Base-by-base conservation (phyloP, 2,329 filamentous ascomycete species). In the Neoscytalidium dimidiatum region DNA sequence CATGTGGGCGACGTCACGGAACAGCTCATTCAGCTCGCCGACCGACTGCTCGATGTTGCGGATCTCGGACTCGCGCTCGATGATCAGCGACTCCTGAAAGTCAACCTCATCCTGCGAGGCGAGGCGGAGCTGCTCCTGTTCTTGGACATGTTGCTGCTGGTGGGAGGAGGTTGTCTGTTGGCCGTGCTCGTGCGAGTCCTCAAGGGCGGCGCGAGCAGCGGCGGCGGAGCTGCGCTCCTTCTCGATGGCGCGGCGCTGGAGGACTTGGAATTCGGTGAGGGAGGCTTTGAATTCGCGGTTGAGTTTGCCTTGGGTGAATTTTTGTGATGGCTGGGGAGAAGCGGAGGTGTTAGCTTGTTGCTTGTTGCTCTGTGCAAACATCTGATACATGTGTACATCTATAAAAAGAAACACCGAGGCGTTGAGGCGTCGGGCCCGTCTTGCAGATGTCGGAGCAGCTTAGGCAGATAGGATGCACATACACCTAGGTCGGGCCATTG, bases 21-120 rank as follows among this genome's bases (percentile, higher is more conserved):
- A 99, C 48, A 99, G 85, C 74, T 98, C 95, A 73, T 99, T 99
- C 68, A 99, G 82, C 73, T 99, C 95, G 64, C 91, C 91, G 6
- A 99, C 95, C 64, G 92, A 93, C 78, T 97, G 94, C 81, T 98
- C 95, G 72, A 99, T 99, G 75, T 96, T 96, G 67, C 94, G 90
- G 70, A 99, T 99, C 81, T 99, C 95, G 65, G 92, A 89, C 78
- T 99, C 95, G 62, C 96, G 93, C 83, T 99, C 94, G 67, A 96
- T 90, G 74, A 99, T 99, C 66, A 99, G 83, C 17, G 91, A 89
- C 71, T 99, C 95, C 75, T 99, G 95, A 81, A 97, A 99, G 75
- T 99, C 94, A 48, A 99, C 95, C 74, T 99, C 96, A 71, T 92
- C 90, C 77, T 99, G 95, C 29, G 92, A 86, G 1, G 94, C 95